A percentile compares a stretch with the other conserved stretches of the same genome.
Conservation (phyloP, 257 asterid species). For the Petunia axillaris region DNA sequence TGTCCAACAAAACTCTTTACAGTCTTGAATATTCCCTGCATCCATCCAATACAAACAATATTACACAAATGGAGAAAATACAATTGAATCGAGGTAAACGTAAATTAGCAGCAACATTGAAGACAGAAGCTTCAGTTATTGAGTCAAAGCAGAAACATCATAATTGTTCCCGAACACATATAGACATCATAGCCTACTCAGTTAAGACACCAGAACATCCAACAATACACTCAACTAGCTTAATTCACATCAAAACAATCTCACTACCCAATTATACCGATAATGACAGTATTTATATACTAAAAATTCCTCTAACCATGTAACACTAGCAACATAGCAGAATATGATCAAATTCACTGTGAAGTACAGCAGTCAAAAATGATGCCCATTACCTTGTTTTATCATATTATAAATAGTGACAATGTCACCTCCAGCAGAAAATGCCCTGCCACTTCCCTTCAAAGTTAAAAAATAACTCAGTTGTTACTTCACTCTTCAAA, state of each 20-base stretch:
- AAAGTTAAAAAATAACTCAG: constrained; percentile 35
- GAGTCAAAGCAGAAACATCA: background rate
- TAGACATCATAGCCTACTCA: background rate
- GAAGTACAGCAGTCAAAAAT: constrained; percentile 2
- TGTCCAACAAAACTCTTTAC: constrained; percentile 74
- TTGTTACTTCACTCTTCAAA: background rate
- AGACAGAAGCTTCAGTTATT: background rate
- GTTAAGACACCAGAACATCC: background rate
- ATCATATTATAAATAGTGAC: constrained; percentile 63
- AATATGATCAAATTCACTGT: background rate
- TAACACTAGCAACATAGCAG: constrained; percentile 7
- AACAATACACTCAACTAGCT: background rate
- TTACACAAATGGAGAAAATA: constrained; percentile 23
- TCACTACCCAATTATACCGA: background rate
- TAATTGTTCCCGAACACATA: background rate
- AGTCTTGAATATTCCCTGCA: constrained; percentile 78
- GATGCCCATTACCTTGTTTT: constrained; percentile 53
- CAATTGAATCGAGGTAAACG: background rate
- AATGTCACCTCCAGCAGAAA: constrained; percentile 95
- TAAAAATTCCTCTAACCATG: background rate
- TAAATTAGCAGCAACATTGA: background rate
- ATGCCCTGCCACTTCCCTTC: constrained; percentile 92
- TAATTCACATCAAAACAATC: background rate
- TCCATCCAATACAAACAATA: constrained; percentile 32
- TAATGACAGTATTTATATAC: background rate